Evolutionary conservation across 2,329 filamentous ascomycete species (phyloP).

Genomic region (Stagonosporopsis vannaccii): DNA sequence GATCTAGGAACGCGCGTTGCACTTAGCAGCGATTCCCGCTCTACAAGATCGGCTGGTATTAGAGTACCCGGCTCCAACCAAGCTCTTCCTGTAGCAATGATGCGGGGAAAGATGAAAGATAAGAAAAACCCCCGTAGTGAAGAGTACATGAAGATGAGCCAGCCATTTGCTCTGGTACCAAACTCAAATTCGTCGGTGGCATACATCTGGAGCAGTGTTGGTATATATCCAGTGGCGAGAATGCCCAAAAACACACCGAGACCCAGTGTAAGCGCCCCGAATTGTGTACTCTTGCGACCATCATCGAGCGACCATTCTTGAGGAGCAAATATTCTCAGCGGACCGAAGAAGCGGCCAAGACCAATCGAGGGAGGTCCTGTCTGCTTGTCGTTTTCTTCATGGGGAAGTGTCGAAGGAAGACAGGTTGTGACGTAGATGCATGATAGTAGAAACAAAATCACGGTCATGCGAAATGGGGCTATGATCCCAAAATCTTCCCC

Average conservation of each 20-base stretch:
- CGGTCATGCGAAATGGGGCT: conserved; percentile 70
- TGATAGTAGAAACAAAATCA: conserved; percentile 61
- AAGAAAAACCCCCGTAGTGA: conserved; percentile 55
- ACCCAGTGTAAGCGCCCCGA: conserved; percentile 70
- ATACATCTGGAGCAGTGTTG: conserved; percentile 63
- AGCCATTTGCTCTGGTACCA: conserved; percentile 55
- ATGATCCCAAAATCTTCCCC: conserved; percentile 69
- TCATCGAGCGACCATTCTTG: conserved; percentile 61
- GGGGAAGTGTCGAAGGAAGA: conserved; percentile 58
- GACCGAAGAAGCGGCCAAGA: conserved; percentile 66
- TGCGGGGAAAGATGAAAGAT: conserved; percentile 54
- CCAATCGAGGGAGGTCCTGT: conserved; percentile 41
- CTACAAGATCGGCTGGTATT: conserved; percentile 11
- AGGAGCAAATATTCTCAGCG: conserved; percentile 67
- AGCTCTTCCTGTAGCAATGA: conserved; percentile 52
- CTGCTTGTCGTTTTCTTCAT: conserved; percentile 33
- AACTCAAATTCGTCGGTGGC: conserved; percentile 56
- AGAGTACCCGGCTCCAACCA: conserved; percentile 48
- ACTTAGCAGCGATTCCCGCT: conserved; percentile 24
- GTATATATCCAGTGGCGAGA: conserved; percentile 73
- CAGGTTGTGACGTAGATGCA: conserved; percentile 52
- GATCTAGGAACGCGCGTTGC: conserved; percentile 30
- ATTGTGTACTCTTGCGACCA: conserved; percentile 63
- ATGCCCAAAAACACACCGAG: conserved; percentile 72
- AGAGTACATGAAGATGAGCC: conserved; percentile 56